These are phyloP conservation scores for Pseudoperonospora humuli DNA, from an alignment of 352 stramenopile species.

Conservation along the genomic window DNA sequence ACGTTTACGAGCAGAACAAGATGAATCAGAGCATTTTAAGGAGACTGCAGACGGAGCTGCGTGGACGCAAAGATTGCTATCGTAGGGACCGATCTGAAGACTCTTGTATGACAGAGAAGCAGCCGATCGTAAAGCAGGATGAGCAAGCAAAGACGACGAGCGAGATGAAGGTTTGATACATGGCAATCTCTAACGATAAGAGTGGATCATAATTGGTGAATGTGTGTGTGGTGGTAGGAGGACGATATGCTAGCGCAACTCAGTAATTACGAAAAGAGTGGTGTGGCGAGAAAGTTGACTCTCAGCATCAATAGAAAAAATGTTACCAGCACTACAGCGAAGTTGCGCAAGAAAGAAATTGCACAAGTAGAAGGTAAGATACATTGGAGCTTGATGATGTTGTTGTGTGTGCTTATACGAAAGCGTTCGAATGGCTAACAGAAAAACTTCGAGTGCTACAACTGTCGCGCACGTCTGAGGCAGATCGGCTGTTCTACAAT, in stretches of 20 bases:
- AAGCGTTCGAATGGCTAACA: slow-evolving; percentile 6
- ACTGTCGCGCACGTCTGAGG: slow-evolving; percentile 24
- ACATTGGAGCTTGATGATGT: neutral
- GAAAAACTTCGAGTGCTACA: slow-evolving; percentile 33
- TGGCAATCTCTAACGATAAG: neutral
- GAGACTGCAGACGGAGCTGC: slow-evolving; percentile 28
- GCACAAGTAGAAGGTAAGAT: slow-evolving; percentile 35
- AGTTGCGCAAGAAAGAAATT: slow-evolving; percentile 37
- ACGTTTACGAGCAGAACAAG: slow-evolving; percentile 23
- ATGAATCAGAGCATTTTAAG: slow-evolving; percentile 30
- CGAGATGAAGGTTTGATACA: slow-evolving; percentile 8
- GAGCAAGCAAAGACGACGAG: neutral
- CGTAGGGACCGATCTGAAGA: neutral
- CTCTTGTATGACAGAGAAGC: slow-evolving; percentile 6
- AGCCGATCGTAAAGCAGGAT: neutral
- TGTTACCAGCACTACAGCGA: slow-evolving; percentile 4
- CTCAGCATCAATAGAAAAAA: neutral
- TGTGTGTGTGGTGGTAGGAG: slow-evolving; percentile 1
- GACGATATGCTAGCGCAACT: neutral
- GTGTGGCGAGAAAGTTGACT: neutral
- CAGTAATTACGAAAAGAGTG: slow-evolving; percentile 2
- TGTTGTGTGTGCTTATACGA: neutral
- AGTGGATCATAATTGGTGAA: neutral
- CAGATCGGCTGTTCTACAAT: slow-evolving; percentile 39
- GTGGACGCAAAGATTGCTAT: slow-evolving; percentile 4